These are phyloP conservation scores for Apiospora rasikravindrae DNA, from an alignment of 2,329 filamentous ascomycete species.

Conservation along the genomic window DNA sequence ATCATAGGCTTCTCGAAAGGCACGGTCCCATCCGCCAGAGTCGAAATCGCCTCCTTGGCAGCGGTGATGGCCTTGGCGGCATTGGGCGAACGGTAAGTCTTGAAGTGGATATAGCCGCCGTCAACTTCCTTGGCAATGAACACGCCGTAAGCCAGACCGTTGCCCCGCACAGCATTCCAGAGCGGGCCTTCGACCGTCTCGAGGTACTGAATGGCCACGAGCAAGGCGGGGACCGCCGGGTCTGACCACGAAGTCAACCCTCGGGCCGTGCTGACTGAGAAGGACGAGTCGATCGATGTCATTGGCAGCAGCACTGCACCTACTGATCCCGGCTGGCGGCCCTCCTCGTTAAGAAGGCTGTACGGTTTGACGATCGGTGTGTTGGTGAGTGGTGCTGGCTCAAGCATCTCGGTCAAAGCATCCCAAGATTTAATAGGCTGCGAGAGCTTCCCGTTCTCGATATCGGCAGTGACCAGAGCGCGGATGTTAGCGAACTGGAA, in stretches of 20 bases:
- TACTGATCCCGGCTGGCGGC: slow-evolving; percentile 74
- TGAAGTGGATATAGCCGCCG: slow-evolving; percentile 80
- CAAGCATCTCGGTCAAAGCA: slow-evolving; percentile 58
- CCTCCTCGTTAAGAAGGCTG: slow-evolving; percentile 76
- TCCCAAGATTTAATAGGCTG: slow-evolving; percentile 84
- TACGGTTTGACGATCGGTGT: slow-evolving; percentile 73
- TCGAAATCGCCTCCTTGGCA: slow-evolving; percentile 74
- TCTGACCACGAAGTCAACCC: slow-evolving; percentile 79
- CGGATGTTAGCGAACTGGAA: slow-evolving; percentile 88
- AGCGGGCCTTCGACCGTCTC: slow-evolving; percentile 93
- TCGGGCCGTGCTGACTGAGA: slow-evolving; percentile 74
- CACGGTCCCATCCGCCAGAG: slow-evolving; percentile 73
- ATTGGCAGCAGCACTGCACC: slow-evolving; percentile 85
- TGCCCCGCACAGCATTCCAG: slow-evolving; percentile 91
- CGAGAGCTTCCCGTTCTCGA: slow-evolving; percentile 67
- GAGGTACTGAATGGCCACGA: slow-evolving; percentile 89
- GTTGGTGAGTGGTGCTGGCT: slow-evolving; percentile 53
- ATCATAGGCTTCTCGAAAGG: slow-evolving; percentile 81
- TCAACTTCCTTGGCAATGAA: slow-evolving; percentile 80
- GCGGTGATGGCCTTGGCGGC: slow-evolving; percentile 84
- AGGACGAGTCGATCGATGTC: slow-evolving; percentile 91
- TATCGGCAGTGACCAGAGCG: slow-evolving; percentile 80
- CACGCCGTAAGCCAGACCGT: slow-evolving; percentile 89
- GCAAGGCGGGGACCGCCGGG: slow-evolving; percentile 78
- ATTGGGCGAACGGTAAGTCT: slow-evolving; percentile 89